A percentile compares a stretch with the other conserved stretches of the same genome.
phyloP scores from a whole-genome alignment of 2,329 filamentous ascomycete genomes.

The Dothistroma septosporum region DNA sequence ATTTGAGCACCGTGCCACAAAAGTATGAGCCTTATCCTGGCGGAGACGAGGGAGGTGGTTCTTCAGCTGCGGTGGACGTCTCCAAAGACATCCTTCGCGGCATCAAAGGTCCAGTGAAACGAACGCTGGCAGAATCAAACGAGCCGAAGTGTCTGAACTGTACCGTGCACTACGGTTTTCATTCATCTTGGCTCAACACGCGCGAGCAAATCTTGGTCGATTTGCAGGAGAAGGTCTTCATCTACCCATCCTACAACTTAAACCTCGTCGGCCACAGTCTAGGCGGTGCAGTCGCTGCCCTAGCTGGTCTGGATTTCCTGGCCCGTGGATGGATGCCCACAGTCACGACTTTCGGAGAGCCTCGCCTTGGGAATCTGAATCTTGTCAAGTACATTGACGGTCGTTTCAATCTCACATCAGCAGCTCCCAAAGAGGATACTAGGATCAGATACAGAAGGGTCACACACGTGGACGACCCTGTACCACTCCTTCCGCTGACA shows the following conservation, averaged over 20 bases:
- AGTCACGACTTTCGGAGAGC: constrained; percentile 92
- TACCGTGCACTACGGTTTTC: constrained; percentile 88
- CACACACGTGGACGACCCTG: constrained; percentile 81
- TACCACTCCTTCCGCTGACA: constrained; percentile 76
- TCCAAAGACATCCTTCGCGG: constrained; percentile 14
- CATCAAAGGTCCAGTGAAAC: constrained; percentile 9
- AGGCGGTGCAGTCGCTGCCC: constrained; percentile 83
- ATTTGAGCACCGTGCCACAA: constrained; percentile 84
- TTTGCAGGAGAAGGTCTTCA: constrained; percentile 55
- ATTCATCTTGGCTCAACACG: constrained; percentile 76
- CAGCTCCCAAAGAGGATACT: constrained; percentile 16
- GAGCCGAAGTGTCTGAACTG: constrained; percentile 71
- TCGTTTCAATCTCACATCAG: constrained; percentile 40
- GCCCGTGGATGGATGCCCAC: constrained; percentile 69
- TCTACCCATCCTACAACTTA: constrained; percentile 67
- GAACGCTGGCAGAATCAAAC: constrained; percentile 30
- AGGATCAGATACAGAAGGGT: constrained; percentile 63
- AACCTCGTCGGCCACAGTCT: constrained; percentile 86
- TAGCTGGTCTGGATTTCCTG: constrained; percentile 78
- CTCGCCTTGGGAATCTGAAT: constrained; percentile 56
- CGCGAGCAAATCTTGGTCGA: constrained; percentile 64
- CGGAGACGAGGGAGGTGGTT: constrained; percentile 36
- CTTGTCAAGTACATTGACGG: constrained; percentile 53
- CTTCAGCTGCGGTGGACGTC: constrained; percentile 12
- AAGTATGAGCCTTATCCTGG: constrained; percentile 83